Percentiles rank a stretch among this genome's conserved stretches.
Conservation (phyloP, 2,329 filamentous ascomycete genomes). For the Cercospora janseana region DNA sequence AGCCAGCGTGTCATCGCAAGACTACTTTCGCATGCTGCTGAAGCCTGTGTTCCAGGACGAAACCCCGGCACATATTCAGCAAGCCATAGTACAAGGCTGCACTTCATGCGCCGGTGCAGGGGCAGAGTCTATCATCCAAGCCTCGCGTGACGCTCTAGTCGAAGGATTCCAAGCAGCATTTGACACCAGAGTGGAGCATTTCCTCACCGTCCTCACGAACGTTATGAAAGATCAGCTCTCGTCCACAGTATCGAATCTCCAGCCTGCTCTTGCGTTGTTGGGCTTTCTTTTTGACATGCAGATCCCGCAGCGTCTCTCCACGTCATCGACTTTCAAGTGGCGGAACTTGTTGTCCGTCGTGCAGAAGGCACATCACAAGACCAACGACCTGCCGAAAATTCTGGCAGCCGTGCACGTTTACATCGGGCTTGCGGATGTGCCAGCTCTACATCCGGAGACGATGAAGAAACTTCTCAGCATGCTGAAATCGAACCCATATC, state of each 20-base stretch:
- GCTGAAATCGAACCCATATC: conserved; percentile 74
- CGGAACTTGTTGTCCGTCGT: conserved; percentile 65
- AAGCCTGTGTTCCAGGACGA: conserved; percentile 14
- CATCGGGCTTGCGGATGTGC: conserved; percentile 61
- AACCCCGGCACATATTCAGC: conserved; percentile 35
- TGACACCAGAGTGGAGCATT: conserved; percentile 5
- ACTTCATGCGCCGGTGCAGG: conserved; percentile 74
- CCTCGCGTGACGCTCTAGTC: conserved; percentile 64
- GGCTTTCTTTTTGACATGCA: conserved; percentile 63
- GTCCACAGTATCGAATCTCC: conserved; percentile 18
- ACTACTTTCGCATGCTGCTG: conserved; percentile 29
- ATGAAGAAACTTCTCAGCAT: conserved; percentile 69
- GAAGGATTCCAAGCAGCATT: conserved; percentile 37
- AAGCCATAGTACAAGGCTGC: conserved; percentile 61
- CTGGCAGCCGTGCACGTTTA: conserved; percentile 80
- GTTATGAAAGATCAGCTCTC: conserved; percentile 27
- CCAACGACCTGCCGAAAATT: conserved; percentile 76
- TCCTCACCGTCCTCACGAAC: conserved; percentile 28
- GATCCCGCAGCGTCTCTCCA: conserved; percentile 42
- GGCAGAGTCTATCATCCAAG: conserved; percentile 70
- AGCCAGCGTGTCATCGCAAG: conserved; percentile 28
- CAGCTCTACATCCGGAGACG: conserved; percentile 55
- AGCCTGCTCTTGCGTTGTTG: conserved; percentile 70
- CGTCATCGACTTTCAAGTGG: conserved; percentile 55
- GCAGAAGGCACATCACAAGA: conserved; percentile 80